Evolutionary conservation across 1,139 yeast species (phyloP), one percentile per base, ranked within the genome.

Genomic region (Kluyveromyces sp.): DNA sequence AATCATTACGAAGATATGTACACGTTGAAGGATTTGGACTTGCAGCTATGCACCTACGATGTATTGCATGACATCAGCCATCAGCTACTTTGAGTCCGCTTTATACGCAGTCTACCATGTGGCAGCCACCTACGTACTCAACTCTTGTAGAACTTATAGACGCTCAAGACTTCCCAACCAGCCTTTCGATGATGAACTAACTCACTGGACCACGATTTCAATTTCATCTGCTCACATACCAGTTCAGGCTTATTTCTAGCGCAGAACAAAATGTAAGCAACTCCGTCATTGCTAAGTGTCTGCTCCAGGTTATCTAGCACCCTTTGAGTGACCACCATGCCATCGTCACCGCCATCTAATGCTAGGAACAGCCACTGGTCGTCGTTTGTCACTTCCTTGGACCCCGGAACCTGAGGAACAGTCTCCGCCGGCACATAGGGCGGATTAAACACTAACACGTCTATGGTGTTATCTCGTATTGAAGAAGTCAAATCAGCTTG

Each of bases 111-210:
- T 29, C 8, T 38, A 33, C 39, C 37, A 12, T 17, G 12, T 18
- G n/a, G 11, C 15, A 17, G n/a, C n/a, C n/a, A n/a, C n/a, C n/a
- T n/a, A n/a, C n/a, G n/a, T 11, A 9, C 7, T 18, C 26, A 33
- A 6, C 36, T 32, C 46, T 52, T 68, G 11, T 48, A 57, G 49
- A 82, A 80, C 49, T 74, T 70, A 58, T 80, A 72, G 12, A 92
- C 82, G 48, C 86, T 76, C 32, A 92, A 68, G n/a, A 84, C 92
- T 63, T 92, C 98, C 96, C 96, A 87, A 0, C 97, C 97, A 0
- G 96, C 96, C 55, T 84, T 85, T 44, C 96, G 70, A 42, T 72
- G 69, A 7, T 78, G 71, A 2, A 84, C 68, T 18, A 64, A 52
- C 4, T 68, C 67, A 0, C 75, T 78, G 0, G 45, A 45, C 94